Base-by-base conservation (phyloP, 148 eudicot species). In the Rhododendron ovatum region DNA sequence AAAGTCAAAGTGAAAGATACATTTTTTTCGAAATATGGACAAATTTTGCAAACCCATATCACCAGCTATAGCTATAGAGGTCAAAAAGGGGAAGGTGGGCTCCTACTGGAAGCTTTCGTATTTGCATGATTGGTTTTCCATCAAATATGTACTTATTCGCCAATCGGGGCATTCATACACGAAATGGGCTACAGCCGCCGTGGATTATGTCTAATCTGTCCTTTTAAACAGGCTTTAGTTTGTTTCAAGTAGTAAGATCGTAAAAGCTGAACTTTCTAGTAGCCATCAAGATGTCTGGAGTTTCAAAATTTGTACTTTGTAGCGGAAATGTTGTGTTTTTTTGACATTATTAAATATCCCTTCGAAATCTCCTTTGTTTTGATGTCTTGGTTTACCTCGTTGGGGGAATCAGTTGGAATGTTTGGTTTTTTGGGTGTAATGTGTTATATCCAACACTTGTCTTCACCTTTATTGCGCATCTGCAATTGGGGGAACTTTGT, bases 401-500 rank as follows among this genome's bases (percentile, higher is more conserved):
- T 50, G 6, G 50, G 67, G 26, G 14, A 78, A 55, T 30, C 45
- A 39, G 85, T 50, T 61, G 35, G 43, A 43, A 22, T 18, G 26
- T 59, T 78, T 81, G 51, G 24, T 45, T 61, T 45, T 83, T 53
- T 67, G 55, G 48, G 85, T 11, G 57, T 28, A 50, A 12, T 47
- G 26, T 15, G 51, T 71, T 30, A 73, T 84, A 33, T 83, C 74
- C 77, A 67, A 83, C 57, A 65, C 2, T 84, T 50, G 39, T 7
- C 18, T 33, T 24, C 30, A n/a, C 20, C 37, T 75, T 8, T 12
- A 22, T 75, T 33, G 69, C 47, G 71, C 75, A 1, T 61, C 80
- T 81, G 59, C 80, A 81, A 55, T 82, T 33, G n/a, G 41, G 84
- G 50, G n/a, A 14, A 77, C 15, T 81, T 85, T 83, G 26, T 85